Evolutionary conservation across 371 early-diverging fungal genomes (phyloP), one percentile per base, ranked within the genome.

Genomic region (Syncephalis plumigaleata): DNA sequence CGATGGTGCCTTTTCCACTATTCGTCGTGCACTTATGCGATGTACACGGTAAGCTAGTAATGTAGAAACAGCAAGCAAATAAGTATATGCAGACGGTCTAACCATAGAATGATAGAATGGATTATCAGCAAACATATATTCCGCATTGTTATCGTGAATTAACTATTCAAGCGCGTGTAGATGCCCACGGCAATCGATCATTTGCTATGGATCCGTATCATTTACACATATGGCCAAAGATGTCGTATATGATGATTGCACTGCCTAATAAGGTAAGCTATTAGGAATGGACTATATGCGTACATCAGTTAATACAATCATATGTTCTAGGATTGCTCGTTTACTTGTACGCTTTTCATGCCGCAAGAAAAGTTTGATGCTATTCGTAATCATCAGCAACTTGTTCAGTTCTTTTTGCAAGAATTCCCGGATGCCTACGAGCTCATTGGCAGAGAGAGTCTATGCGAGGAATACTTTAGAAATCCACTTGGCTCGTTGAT

Each of bases 191-290:
- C 7, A 49, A 70, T 45, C 67, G 65, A 1, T 71, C 75, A 7
- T 92, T 80, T 65, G 78, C 77, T 13, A 78, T 94, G 71, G 79
- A 84, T 54, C 79, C 87, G 1, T 72, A 87, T 55, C 91, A 91
- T 55, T 69, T 97, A 47, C 97, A 97, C 62, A 97, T 97, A 48
- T 97, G 97, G 97, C 97, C 97, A 0, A 69, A 89, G 13, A 81
- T 88, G 42, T 75, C 82, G 4, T 92, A 87, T 51, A 93, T 94
- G 94, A 64, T 96, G 64, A 96, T 96, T 54, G 97, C 95, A 0
- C 68, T 91, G 26, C 94, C 93, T 39, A 94, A 94, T 63, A 72
- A 75, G 47, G 87, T 81, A 64, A 53, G 65, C 55, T 36, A 9
- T 38, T 45, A 44, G 38, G 13, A 37, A 21, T 24, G 20, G 20